These are phyloP conservation scores for Erigeron canadensis DNA, from an alignment of 129 eudicot genomes.

Conservation along the genomic window DNA sequence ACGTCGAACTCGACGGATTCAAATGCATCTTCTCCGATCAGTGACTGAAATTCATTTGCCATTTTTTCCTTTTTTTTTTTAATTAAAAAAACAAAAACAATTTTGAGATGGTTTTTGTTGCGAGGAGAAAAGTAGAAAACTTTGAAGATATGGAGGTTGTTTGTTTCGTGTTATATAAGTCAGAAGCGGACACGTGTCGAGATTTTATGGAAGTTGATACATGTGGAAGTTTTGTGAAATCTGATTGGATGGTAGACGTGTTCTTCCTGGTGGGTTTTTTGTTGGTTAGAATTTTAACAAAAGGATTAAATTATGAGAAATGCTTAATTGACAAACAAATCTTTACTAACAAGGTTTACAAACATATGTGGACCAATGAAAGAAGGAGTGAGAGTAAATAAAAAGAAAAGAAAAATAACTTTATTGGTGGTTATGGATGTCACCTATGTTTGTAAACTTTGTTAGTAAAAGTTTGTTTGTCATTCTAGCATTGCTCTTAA, in stretches of 20 bases:
- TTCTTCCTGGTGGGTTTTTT: neutral
- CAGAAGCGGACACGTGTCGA: constrained; percentile 34
- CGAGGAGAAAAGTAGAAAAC: constrained; percentile 10
- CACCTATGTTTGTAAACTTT: too few relatives aligned
- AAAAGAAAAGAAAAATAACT: too few relatives aligned
- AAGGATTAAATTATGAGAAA: too few relatives aligned
- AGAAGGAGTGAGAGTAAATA: too few relatives aligned
- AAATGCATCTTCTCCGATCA: constrained; percentile 32
- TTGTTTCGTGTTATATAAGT: constrained; percentile 30
- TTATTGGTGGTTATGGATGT: too few relatives aligned
- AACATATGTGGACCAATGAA: too few relatives aligned
- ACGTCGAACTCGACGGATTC: constrained; percentile 23
- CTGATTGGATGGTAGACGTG: constrained; percentile 30
- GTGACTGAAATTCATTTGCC: constrained; percentile 36
- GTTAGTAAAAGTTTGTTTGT: too few relatives aligned
- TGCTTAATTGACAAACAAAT: too few relatives aligned
- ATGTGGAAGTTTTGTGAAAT: constrained; percentile 24
- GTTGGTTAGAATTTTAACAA: too few relatives aligned
- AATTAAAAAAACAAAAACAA: neutral
- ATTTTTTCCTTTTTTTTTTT: constrained; percentile 21
- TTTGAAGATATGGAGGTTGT: constrained; percentile 13
- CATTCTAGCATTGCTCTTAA: too few relatives aligned
- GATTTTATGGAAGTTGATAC: neutral
- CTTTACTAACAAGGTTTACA: too few relatives aligned
- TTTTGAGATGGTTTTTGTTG: neutral